phyloP scores from a whole-genome alignment of 2,329 filamentous ascomycete genomes.

The Ophiostoma himal-ulmi region DNA sequence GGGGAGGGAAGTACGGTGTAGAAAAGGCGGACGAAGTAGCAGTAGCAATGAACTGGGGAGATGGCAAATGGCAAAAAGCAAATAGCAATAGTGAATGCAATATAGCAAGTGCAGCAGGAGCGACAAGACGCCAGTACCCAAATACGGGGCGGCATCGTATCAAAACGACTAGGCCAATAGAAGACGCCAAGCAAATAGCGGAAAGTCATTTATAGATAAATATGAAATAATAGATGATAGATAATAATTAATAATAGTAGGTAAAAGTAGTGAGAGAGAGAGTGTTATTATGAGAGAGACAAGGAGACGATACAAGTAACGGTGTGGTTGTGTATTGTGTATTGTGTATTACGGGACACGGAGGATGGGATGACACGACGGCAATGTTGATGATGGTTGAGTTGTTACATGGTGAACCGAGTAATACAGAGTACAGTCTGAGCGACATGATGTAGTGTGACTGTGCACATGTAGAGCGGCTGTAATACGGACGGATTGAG shows the following conservation, averaged over 20 bases:
- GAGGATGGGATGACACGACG: not conserved
- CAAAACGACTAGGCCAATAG: constrained; percentile 17
- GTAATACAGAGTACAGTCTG: not conserved
- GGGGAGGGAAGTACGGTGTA: not conserved
- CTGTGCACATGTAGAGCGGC: not conserved
- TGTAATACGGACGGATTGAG: not conserved
- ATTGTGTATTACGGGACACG: not conserved
- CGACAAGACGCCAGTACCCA: not conserved
- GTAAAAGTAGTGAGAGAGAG: not conserved
- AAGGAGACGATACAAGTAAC: not conserved
- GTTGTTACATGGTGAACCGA: not conserved
- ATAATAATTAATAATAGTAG: not conserved
- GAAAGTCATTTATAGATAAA: constrained; percentile 4
- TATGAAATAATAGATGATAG: not conserved
- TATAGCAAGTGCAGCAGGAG: not conserved
- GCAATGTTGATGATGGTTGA: not conserved
- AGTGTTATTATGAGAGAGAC: not conserved
- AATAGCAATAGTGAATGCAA: not conserved
- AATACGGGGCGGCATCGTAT: constrained; percentile 20
- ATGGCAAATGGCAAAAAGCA: not conserved
- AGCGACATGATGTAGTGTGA: not conserved
- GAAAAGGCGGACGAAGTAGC: not conserved
- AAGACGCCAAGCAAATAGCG: not conserved
- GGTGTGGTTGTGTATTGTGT: not conserved
- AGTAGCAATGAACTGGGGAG: not conserved